These are phyloP conservation scores for Penicillium subrubescens DNA, from an alignment of 495 filamentous ascomycete species.

Conservation along the genomic window DNA sequence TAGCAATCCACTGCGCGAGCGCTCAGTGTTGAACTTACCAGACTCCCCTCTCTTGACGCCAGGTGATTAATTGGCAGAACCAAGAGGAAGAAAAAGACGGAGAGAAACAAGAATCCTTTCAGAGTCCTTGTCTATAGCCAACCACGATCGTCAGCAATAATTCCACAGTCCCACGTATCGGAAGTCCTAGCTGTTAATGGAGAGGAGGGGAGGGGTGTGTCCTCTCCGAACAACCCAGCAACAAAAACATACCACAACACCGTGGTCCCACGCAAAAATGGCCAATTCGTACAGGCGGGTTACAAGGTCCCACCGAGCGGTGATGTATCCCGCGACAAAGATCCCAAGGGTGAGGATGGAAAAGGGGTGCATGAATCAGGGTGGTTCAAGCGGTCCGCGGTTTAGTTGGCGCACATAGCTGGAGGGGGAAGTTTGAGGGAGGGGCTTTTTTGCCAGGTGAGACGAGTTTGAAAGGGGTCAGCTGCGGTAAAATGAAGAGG, in stretches of 20 bases:
- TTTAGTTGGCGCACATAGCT: slow-evolving; percentile 43
- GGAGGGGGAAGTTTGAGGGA: slow-evolving; percentile 2
- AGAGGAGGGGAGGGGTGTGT: slow-evolving; percentile 4
- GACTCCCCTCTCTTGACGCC: slow-evolving; percentile 65
- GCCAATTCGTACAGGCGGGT: slow-evolving; percentile 93
- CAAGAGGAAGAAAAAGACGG: slow-evolving; percentile 74
- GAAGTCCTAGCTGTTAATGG: slow-evolving; percentile 11
- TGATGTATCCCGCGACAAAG: slow-evolving; percentile 99
- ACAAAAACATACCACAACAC: slow-evolving; percentile 78
- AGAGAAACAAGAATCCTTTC: slow-evolving; percentile 74
- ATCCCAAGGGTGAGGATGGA: slow-evolving; percentile 91
- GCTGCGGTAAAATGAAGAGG: not conserved
- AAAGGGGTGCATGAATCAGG: slow-evolving; percentile 91
- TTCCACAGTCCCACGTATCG: not conserved
- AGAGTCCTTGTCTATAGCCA: slow-evolving; percentile 60
- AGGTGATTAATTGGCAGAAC: slow-evolving; percentile 73
- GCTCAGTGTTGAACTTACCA: slow-evolving; percentile 49
- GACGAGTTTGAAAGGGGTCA: not conserved
- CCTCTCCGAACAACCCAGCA: slow-evolving; percentile 1
- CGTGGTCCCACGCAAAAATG: slow-evolving; percentile 97
- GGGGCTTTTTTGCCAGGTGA: not conserved
- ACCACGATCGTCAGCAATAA: slow-evolving; percentile 7
- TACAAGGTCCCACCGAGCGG: slow-evolving; percentile 96
- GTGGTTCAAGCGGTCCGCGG: slow-evolving; percentile 31
- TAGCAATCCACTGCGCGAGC: not conserved